phyloP scores from a whole-genome alignment of 495 filamentous ascomycete species.

The Tirmania nivea region DNA sequence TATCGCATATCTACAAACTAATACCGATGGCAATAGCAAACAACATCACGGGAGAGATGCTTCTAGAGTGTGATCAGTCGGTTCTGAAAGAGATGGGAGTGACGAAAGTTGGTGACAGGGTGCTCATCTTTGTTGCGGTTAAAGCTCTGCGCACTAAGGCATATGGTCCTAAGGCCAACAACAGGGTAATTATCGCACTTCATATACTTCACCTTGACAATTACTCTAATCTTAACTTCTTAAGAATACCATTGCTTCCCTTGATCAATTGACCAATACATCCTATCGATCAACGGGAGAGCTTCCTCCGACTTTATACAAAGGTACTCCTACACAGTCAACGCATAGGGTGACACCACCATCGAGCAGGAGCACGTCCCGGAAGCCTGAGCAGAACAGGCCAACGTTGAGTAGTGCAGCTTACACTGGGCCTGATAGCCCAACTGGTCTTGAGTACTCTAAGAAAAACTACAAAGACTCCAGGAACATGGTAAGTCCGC shows the following conservation, averaged over 20 bases:
- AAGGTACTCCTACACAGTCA: conserved; percentile 10
- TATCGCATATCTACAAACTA: neutral
- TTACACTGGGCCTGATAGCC: conserved; percentile 14
- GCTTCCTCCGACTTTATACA: conserved; percentile 7
- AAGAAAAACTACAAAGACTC: conserved; percentile 5
- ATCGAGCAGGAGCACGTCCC: conserved; percentile 31
- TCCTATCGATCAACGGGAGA: neutral
- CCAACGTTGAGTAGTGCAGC: conserved; percentile 8
- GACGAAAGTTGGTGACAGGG: conserved; percentile 90
- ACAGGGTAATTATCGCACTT: conserved; percentile 39
- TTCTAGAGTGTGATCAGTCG: conserved; percentile 90
- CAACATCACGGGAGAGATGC: conserved; percentile 87
- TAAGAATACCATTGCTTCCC: conserved; percentile 49
- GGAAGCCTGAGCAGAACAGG: conserved; percentile 46
- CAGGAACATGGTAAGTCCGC: conserved; percentile 14
- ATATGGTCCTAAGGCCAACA: conserved; percentile 61
- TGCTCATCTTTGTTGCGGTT: conserved; percentile 80
- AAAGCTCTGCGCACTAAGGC: conserved; percentile 77
- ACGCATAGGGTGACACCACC: conserved; percentile 29
- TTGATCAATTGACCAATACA: conserved; percentile 27
- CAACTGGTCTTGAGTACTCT: conserved; percentile 14
- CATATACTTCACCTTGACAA: conserved; percentile 6
- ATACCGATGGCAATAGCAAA: conserved; percentile 32
- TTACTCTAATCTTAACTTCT: conserved; percentile 17
- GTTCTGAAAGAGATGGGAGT: conserved; percentile 96